A percentile compares a stretch with the other conserved stretches of the same genome.
These are phyloP conservation scores for Lepiota subincarnata DNA, from an alignment of 768 basidiomycete species.

Conservation along the genomic window DNA sequence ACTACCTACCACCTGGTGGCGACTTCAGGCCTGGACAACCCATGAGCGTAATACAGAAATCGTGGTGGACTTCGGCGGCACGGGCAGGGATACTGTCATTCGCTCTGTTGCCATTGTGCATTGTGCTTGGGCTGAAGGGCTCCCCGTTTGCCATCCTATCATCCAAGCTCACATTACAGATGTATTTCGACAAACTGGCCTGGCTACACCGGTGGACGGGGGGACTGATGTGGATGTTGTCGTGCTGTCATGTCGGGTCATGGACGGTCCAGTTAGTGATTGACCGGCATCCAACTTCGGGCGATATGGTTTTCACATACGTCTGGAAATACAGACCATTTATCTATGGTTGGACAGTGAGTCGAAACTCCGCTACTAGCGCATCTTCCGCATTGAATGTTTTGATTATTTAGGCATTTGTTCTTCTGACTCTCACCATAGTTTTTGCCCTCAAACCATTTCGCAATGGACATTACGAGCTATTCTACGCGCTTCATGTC, in stretches of 20 bases:
- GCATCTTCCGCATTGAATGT: neutral
- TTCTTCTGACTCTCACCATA: constrained; percentile 48
- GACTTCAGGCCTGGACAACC: constrained; percentile 15
- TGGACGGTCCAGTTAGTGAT: constrained; percentile 66
- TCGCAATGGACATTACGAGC: constrained; percentile 51
- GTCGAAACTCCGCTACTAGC: constrained; percentile 7
- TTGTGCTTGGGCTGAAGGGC: constrained; percentile 67
- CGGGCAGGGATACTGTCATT: constrained; percentile 68
- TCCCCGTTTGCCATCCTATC: constrained; percentile 66
- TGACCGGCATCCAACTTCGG: constrained; percentile 39
- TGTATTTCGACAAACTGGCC: constrained; percentile 75
- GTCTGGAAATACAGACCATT: constrained; percentile 61
- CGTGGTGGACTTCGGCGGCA: constrained; percentile 63
- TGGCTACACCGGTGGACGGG: constrained; percentile 71
- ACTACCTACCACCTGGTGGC: constrained; percentile 60
- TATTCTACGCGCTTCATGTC: constrained; percentile 65
- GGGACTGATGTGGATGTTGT: constrained; percentile 62
- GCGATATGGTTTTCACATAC: constrained; percentile 38
- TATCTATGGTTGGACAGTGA: constrained; percentile 55
- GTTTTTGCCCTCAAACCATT: constrained; percentile 47
- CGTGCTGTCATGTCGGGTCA: constrained; percentile 53
- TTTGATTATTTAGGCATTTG: constrained; percentile 43
- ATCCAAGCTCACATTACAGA: constrained; percentile 51
- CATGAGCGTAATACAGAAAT: constrained; percentile 56
- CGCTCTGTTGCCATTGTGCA: constrained; percentile 64